These are phyloP conservation scores for Angomonas ambiguus DNA, from an alignment of 208 protist species.

Conservation along the genomic window DNA sequence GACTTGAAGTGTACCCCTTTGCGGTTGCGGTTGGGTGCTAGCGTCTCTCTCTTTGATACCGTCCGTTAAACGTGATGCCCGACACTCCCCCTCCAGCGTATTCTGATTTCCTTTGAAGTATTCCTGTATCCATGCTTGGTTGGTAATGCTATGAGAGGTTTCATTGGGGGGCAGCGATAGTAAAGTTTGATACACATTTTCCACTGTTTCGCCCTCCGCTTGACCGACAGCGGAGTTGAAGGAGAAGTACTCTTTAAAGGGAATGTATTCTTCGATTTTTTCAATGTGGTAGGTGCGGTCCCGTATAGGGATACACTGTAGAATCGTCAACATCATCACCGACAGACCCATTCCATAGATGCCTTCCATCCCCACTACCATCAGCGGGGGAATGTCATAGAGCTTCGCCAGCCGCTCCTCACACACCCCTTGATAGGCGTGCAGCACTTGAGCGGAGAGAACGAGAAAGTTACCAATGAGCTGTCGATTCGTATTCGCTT, in stretches of 20 bases:
- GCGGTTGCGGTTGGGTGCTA: background rate
- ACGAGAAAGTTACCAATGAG: constrained; percentile 79
- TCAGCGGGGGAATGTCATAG: constrained; percentile 65
- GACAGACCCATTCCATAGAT: constrained; percentile 75
- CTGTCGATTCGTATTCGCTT: constrained; percentile 17
- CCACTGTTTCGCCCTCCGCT: background rate
- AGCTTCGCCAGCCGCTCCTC: constrained; percentile 80
- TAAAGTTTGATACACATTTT: background rate
- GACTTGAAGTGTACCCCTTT: constrained; percentile 17
- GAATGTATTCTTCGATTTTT: background rate
- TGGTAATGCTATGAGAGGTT: background rate
- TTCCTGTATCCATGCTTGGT: background rate
- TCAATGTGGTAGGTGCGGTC: background rate
- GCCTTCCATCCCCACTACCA: constrained; percentile 91
- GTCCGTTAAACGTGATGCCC: too few relatives aligned
- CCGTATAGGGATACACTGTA: constrained; percentile 60
- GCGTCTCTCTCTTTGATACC: too few relatives aligned
- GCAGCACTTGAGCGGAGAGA: constrained; percentile 80
- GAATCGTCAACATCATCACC: constrained; percentile 55
- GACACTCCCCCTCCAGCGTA: too few relatives aligned
- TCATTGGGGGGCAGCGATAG: background rate
- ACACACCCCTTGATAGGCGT: constrained; percentile 86
- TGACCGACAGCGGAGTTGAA: background rate
- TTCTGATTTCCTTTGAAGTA: too few relatives aligned
- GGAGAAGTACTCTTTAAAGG: background rate